Base-by-base conservation (phyloP, 306 rosid genomes). In the Vachellia collinsii region DNA sequence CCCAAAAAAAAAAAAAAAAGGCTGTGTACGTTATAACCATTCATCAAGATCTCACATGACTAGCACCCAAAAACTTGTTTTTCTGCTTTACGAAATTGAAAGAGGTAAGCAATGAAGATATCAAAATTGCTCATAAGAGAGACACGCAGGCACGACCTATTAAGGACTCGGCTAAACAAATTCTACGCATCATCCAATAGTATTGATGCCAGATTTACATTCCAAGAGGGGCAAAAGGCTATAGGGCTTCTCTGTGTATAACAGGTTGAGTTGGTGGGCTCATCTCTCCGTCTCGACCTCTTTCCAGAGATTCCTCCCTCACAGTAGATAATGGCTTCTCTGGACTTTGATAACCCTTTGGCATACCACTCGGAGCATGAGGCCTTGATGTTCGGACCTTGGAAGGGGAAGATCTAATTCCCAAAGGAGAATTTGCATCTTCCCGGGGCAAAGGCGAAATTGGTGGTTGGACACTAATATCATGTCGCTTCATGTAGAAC, bases 251-350 rank as follows among this genome's bases (percentile, higher is more conserved):
- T 85, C 91, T 93, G 73, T 86, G 88, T 54, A 95, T 89, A 47
- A 56, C 11, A 6, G 88, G 65, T 7, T 87, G 92, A 68, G 83
- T 80, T 50, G 99, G 99, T 14, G 99, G 94, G 34, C 61, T 82
- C 99, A 95, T 91, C 69, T 79, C 87, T 84, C 80, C 87, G 83
- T 83, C 91, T 72, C 77, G 74, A 58, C 81, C 86, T 87, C 87
- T 80, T 69, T 83, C 85, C 73, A 58, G 36, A 47, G 67, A 74
- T 66, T 86, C 92, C 80, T 86, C 94, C 81, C 84, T 72, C 72
- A 89, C 86, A 6, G 71, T 39, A 25, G 84, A 68, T 68, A 83
- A 78, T 16, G 71, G 78, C 69, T 77, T 79, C 16, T 80, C 79
- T 48, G 94, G 88, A 86, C 90, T 87, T 58, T 68, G 38, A 38